Evolutionary conservation across 2,329 filamentous ascomycete genomes (phyloP).

Genomic region (Neocucurbitaria cava): DNA sequence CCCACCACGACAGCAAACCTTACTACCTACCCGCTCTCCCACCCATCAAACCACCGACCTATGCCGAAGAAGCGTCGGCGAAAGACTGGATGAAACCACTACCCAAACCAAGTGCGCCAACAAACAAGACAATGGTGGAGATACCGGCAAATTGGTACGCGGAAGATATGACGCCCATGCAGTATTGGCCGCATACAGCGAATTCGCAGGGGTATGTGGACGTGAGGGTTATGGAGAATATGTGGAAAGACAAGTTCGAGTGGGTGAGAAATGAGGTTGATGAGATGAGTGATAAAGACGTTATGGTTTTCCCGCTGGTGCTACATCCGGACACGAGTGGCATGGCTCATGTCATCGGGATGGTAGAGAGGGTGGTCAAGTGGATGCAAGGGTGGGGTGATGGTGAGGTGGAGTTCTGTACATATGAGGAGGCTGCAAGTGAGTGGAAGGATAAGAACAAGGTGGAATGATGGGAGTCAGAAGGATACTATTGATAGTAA

Average conservation of each 20-base stretch:
- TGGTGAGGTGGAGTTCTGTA: conserved; percentile 54
- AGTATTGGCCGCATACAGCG: conserved; percentile 54
- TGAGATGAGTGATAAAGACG: conserved; percentile 41
- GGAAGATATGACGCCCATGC: conserved; percentile 60
- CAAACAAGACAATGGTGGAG: conserved; percentile 51
- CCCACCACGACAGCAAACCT: conserved; percentile 59
- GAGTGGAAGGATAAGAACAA: conserved; percentile 45
- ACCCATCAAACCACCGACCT: conserved; percentile 52
- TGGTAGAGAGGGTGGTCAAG: conserved; percentile 60
- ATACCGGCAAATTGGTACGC: conserved; percentile 60
- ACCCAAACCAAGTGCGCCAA: conserved; percentile 30
- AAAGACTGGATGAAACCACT: conserved; percentile 56
- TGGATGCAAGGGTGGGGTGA: conserved; percentile 58
- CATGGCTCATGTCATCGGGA: conserved; percentile 67
- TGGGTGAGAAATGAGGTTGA: conserved; percentile 56
- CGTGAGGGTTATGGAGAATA: conserved; percentile 62
- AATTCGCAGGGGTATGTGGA: conserved; percentile 67
- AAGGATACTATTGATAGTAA: no score
- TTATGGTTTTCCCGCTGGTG: conserved; percentile 59
- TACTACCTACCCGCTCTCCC: conserved; percentile 56
- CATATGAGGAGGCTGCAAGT: conserved; percentile 53
- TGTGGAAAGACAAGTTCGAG: conserved; percentile 67
- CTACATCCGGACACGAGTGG: conserved; percentile 67
- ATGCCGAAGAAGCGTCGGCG: conserved; percentile 46
- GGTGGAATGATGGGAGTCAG: not conserved